Base-by-base conservation (phyloP, 371 early-diverging fungal species). In the Mucor circinelloides region DNA sequence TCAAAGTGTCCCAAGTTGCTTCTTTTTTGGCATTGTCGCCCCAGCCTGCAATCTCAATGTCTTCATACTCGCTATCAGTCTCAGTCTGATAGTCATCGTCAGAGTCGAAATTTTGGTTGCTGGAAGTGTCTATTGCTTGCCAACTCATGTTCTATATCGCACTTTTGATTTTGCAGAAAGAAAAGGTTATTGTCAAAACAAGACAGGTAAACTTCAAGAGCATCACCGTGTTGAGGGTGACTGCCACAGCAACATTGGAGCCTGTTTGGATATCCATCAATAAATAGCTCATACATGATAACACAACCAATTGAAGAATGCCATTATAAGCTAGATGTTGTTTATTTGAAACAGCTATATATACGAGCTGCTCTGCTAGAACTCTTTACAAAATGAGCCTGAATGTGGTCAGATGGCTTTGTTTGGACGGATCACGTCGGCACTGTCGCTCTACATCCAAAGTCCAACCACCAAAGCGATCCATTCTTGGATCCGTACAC, bases 391-490 rank as follows among this genome's bases (percentile, higher is more conserved):
- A 36, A 2, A 36, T 21, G 48, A 25, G 23, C 25, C 23, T 50
- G 50, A 50, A 50, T n/a, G n/a, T n/a, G n/a, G n/a, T n/a, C n/a
- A n/a, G n/a, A n/a, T n/a, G n/a, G n/a, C n/a, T n/a, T 23, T 25
- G 50, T 7, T 44, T 44, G 2, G 10, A 15, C 10, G 15, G 19
- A 44, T 44, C 25, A 50, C 12, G 50, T 50, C 3, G 23, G 23
- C 36, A 36, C 36, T 36, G 36, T 36, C 23, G 50, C 50, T 60
- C 65, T 66, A 56, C 76, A 78, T n/a, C 75, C 70, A 56, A 82
- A 82, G 69, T 80, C 80, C 25, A 82, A 57, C 78, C 80, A 82
- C 83, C 83, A 82, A 4, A 82, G 58, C 19, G 61, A 55, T 0
- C 80, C 83, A 44, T 71, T 61, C 27, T 72, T 71, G 1, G 71